A percentile compares a stretch with the other conserved stretches of the same genome.
These are phyloP conservation scores for Proliferodiscus dingleyae DNA, from an alignment of 2,329 filamentous ascomycete species.

Conservation along the genomic window DNA sequence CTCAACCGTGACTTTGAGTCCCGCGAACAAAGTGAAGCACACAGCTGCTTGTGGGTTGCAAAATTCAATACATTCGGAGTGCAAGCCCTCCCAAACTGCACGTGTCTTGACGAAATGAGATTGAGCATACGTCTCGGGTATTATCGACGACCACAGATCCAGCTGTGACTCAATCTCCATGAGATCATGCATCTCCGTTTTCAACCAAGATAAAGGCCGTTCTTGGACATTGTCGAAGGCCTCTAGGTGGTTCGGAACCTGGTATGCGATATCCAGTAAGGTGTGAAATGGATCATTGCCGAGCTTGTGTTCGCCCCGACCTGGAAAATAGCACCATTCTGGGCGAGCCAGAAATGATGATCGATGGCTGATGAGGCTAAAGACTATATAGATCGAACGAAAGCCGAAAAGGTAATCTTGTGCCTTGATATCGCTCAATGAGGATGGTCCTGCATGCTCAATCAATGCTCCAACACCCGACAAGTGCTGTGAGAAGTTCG, in stretches of 20 bases:
- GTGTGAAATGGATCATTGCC: constrained; percentile 4
- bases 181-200: constrained; percentile 7
- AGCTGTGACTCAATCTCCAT: constrained; percentile 6
- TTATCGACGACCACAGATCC: constrained; percentile 9
- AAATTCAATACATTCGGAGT: constrained; percentile 9
- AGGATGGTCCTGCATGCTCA: constrained; percentile 10
- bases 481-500: constrained; percentile 13
- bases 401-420: constrained; percentile 12
- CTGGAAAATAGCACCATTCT: constrained; percentile 12
- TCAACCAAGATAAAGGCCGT: neutral
- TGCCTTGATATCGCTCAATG: constrained; percentile 1
- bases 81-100: constrained; percentile 10
- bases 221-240: constrained; percentile 7
- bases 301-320: constrained; percentile 3
- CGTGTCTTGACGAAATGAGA: constrained; percentile 1
- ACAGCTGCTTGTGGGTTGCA: constrained; percentile 3
- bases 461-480: constrained; percentile 16
- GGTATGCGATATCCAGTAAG: constrained; percentile 12
- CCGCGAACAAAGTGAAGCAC: constrained; percentile 10
- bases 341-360: constrained; percentile 7
- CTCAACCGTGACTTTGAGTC: constrained; percentile 8
- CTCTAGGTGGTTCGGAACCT: constrained; percentile 13
- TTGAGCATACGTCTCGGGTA: constrained; percentile 6
- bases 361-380: constrained; percentile 7
- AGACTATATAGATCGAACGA: constrained; percentile 8